Evolutionary conservation across 345 rosid genomes (phyloP), one percentile per base, ranked within the genome.

Genomic region (Eucalyptus lansdowneana): DNA sequence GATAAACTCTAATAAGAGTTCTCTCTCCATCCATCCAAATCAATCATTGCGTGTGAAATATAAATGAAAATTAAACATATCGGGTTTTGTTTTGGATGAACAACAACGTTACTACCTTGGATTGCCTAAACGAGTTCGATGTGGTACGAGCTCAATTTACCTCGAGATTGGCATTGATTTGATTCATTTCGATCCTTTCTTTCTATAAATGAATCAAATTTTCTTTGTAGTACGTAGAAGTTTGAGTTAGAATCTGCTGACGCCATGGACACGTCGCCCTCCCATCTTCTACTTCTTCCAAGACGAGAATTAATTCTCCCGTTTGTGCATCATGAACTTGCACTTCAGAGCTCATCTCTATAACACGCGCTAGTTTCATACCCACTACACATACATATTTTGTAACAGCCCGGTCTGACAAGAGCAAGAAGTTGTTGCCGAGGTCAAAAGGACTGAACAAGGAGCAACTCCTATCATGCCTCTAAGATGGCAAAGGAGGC

Each of bases 401-500:
- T 51, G 54, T 51, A 51, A 51, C 54, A 8, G 0, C 58, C 58
- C 1, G 0, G 0, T 53, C 5, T 0, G 0, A 53, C 11, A 0
- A 53, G 11, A 19, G 58, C 5, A 19, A 1, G 25, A 2, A 53
- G 25, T 53, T 0, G 58, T 21, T 2, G 2, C 5, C 11, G 0
- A 21, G 25, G 58, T 11, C 11, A 3, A 19, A 53, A 11, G 58
- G 58, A 53, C 5, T 53, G 0, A 19, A 53, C 58, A 21, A 53
- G 25, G 58, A 53, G 5, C 0, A 24, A 53, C 58, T 8, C 1
- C 11, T 53, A 53, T 53, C 25, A 8, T 53, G 58, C 25, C 58
- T 21, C 58, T 53, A 53, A 53, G 25, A 53, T 53, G 58, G 11
- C 25, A 2, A 53, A 53, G 2, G 25, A 19, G 24, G 25, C 2